phyloP scores from a whole-genome alignment of 2,329 filamentous ascomycete species.

The Drechslerella dactyloides region DNA sequence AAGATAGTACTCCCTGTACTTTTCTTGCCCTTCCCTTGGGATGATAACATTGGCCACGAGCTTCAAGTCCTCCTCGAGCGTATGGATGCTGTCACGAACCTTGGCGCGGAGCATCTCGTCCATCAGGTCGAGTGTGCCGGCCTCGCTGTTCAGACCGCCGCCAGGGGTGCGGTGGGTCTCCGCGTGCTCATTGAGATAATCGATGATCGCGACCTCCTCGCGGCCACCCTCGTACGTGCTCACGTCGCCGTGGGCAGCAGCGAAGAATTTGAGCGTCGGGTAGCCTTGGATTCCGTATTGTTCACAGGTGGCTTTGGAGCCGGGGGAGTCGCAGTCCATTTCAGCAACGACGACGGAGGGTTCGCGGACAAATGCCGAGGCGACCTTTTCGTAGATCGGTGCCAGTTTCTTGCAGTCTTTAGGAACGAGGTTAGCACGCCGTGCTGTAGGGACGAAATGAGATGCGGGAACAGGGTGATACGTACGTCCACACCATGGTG shows the following conservation, averaged over 20 bases:
- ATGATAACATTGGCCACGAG: constrained; percentile 69
- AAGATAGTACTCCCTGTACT: constrained; percentile 92
- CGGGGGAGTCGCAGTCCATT: constrained; percentile 88
- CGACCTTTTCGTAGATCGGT: constrained; percentile 86
- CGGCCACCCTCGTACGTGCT: constrained; percentile 74
- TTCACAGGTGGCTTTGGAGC: constrained; percentile 77
- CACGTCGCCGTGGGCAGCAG: constrained; percentile 71
- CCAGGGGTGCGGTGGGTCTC: constrained; percentile 84
- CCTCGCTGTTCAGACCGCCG: constrained; percentile 76
- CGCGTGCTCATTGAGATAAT: constrained; percentile 85
- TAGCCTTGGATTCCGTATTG: constrained; percentile 82
- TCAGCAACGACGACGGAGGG: constrained; percentile 66
- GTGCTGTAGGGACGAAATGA: background rate
- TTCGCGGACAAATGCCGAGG: constrained; percentile 79
- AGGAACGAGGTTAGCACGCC: constrained; percentile 23
- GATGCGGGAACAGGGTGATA: constrained; percentile 44
- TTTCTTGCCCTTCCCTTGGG: constrained; percentile 65
- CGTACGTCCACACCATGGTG: constrained; percentile 97
- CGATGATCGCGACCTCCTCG: constrained; percentile 74
- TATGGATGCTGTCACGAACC: constrained; percentile 65
- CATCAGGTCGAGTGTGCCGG: constrained; percentile 80
- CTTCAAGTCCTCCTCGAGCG: constrained; percentile 72
- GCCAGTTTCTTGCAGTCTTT: constrained; percentile 96
- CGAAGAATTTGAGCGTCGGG: constrained; percentile 98
- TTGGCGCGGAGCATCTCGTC: constrained; percentile 79